phyloP scores from a whole-genome alignment of 129 eudicot genomes.

The Centaurea solstitialis region DNA sequence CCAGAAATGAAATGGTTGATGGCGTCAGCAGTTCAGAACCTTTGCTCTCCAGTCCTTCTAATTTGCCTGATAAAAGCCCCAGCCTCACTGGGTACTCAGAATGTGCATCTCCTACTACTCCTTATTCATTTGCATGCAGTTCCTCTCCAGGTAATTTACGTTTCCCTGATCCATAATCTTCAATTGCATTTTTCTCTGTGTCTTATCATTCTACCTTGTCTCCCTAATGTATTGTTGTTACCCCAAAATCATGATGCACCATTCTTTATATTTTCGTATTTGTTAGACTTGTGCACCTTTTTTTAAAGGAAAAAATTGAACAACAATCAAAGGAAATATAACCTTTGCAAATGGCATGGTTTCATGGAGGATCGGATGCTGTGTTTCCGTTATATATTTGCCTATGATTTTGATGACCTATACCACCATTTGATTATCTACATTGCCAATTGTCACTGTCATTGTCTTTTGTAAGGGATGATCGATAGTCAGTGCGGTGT shows the following conservation, averaged over 20 bases:
- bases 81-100: conserved; percentile 43
- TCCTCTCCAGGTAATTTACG: conserved; percentile 71
- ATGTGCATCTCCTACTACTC: conserved; percentile 82
- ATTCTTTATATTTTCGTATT: not conserved
- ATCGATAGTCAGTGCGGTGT: not conserved
- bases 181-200: not conserved
- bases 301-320: too few species aligned
- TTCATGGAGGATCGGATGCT: not conserved
- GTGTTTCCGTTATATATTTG: not conserved
- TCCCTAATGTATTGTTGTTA: not conserved
- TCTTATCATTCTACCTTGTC: not conserved
- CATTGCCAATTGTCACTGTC: not conserved
- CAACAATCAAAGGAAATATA: too few species aligned
- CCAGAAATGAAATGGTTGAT: conserved; percentile 22
- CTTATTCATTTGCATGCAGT: conserved; percentile 90
- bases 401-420: not conserved
- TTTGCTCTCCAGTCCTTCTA: conserved; percentile 28
- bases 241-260: not conserved
- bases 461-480: not conserved
- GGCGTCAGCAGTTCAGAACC: conserved; percentile 45
- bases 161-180: not conserved
- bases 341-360: not conserved
- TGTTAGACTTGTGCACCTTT: too few species aligned
- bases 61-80: conserved; percentile 56
- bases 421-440: not conserved